Percentiles rank a stretch among this genome's conserved stretches.
These are phyloP conservation scores for Cryptococcus wingfieldii DNA, from an alignment of 1,284 basidiomycete genomes.

Conservation along the genomic window DNA sequence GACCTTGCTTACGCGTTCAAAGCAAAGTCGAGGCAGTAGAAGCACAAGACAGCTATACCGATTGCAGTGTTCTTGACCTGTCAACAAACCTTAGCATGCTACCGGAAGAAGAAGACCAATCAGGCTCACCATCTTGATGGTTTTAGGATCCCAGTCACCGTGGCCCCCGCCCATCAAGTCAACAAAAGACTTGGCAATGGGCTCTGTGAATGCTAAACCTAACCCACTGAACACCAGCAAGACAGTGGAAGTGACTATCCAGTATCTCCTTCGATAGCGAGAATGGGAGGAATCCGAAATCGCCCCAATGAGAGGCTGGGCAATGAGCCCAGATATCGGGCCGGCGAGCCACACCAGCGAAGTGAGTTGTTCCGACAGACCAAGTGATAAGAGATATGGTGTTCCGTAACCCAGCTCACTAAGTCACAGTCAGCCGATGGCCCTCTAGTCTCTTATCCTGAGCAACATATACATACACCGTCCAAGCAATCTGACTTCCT, in stretches of 20 bases:
- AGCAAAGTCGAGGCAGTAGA: constrained; percentile 91
- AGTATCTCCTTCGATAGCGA: constrained; percentile 80
- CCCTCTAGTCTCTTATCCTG: background rate
- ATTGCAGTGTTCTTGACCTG: constrained; percentile 71
- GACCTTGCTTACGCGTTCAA: constrained; percentile 60
- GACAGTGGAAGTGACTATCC: constrained; percentile 78
- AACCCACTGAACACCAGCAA: constrained; percentile 56
- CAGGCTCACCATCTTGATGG: constrained; percentile 57
- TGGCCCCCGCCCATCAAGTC: constrained; percentile 70
- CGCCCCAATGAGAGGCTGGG: constrained; percentile 92
- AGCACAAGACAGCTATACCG: constrained; percentile 78
- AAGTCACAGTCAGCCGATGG: constrained; percentile 2
- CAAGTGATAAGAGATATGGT: constrained; percentile 83
- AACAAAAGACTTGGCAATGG: constrained; percentile 68
- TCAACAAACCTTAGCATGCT: background rate
- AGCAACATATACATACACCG: constrained; percentile 17
- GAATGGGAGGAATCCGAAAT: constrained; percentile 89
- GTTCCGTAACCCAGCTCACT: constrained; percentile 73
- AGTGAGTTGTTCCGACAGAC: constrained; percentile 83
- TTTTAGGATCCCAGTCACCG: constrained; percentile 85
- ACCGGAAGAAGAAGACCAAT: background rate
- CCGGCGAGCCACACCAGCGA: constrained; percentile 96
- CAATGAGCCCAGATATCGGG: constrained; percentile 75
- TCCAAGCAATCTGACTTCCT: constrained; percentile 66
- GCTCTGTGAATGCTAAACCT: constrained; percentile 75